Evolutionary conservation across 176 grass and related monocot species (phyloP), one percentile per base, ranked within the genome.

Genomic region (Secale cereale): DNA sequence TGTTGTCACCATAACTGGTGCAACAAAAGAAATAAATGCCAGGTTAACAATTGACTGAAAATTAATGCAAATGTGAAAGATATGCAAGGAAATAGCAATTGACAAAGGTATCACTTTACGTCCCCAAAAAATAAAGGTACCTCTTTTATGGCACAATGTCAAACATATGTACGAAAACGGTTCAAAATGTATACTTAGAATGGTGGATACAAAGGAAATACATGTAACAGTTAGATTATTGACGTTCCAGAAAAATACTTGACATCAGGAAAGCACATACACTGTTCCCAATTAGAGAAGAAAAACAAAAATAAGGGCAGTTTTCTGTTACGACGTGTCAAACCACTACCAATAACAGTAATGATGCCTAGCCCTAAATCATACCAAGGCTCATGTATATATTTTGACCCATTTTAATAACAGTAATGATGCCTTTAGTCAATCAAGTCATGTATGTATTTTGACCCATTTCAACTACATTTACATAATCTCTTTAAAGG

Each of bases 141-240:
- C n/a, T 45, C 13, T 76, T 85, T 85, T 32, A 43, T 68, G 22
- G 20, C 28, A 88, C 20, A 79, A 61, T 39, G 54, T 78, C 46
- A 77, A 82, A 82, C 25, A 64, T 41, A 81, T 29, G 33, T 9
- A 64, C 6, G 35, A 59, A 20, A 35, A 45, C 29, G n/a, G 25
- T 83, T 62, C 15, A 28, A 70, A 70, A n/a, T 22, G 46, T 28
- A 36, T 78, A 88, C n/a, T 71, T 74, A 31, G 29, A 33, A 70
- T 60, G 52, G 4, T 70, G 37, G 16, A 22, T 70, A 70, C 50
- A 61, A 59, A 68, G 27, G 16, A 25, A 76, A 50, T 60, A 60
- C 8, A 77, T 82, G 6, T 72, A 63, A 65, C 22, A 56, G 32
- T 10, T 32, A 78, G 15, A 78, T 43, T 27, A 77, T 60, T 4